Percentiles rank a stretch among this genome's conserved stretches.
phyloP scores from a whole-genome alignment of 106 monocot species.

The Vanilla planifolia region DNA sequence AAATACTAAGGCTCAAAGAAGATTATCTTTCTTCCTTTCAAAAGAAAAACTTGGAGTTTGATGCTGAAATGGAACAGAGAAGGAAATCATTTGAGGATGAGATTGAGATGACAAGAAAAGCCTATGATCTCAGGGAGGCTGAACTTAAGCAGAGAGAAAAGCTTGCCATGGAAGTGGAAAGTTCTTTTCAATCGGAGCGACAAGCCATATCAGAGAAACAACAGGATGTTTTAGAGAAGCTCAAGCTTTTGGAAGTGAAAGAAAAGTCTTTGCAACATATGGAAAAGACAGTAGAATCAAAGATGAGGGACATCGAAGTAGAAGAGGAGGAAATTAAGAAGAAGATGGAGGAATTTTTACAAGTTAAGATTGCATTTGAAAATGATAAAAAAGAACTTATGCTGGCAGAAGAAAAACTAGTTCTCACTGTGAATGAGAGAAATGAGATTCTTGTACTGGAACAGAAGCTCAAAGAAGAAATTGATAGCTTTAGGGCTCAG shows the following conservation, averaged over 20 bases:
- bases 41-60: constrained; percentile 50
- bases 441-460: constrained; percentile 56
- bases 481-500: constrained; percentile 77
- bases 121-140: constrained; percentile 21
- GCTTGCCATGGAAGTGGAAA: constrained; percentile 34
- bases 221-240: constrained; percentile 26
- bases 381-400: constrained; percentile 42
- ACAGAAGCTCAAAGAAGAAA: constrained; percentile 80
- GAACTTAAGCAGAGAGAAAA: constrained; percentile 33
- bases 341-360: constrained; percentile 45
- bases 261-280: constrained; percentile 30
- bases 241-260: constrained; percentile 45
- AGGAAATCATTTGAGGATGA: constrained; percentile 53
- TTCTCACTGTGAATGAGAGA: constrained; percentile 47
- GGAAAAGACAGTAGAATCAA: constrained; percentile 22
- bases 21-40: constrained; percentile 44
- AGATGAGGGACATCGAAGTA: constrained; percentile 33
- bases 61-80: constrained; percentile 49
- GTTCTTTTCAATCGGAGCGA: constrained; percentile 16
- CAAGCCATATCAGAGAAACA: constrained; percentile 36
- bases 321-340: constrained; percentile 40
- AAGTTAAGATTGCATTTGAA: constrained; percentile 37
- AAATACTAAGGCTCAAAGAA: constrained; percentile 47
- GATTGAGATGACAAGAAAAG: constrained; percentile 27
- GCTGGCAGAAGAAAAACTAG: constrained; percentile 42